Percentiles rank a stretch among this genome's conserved stretches.
Conservation (phyloP, 1,139 yeast species). For the Saccharomyces hybrid region DNA sequence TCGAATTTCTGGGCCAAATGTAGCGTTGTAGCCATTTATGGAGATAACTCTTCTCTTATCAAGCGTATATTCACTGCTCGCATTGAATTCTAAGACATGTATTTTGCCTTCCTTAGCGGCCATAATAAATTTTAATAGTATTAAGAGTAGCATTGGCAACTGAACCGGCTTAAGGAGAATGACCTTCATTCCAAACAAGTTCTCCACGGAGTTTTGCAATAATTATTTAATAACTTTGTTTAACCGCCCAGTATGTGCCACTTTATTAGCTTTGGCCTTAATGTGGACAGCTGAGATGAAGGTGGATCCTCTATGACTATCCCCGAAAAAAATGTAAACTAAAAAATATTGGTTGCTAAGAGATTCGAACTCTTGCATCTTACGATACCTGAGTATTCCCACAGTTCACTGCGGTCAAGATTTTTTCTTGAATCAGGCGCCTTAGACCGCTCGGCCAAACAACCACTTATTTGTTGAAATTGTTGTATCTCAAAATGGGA, state of each 20-base stretch:
- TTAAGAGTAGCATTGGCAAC: not conserved
- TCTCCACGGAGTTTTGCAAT: not conserved
- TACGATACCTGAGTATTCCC: slow-evolving; percentile 28
- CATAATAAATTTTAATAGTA: not conserved
- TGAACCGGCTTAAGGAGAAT: not conserved
- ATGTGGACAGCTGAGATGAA: not conserved
- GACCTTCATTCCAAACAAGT: not conserved
- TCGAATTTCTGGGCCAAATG: slow-evolving; percentile 21
- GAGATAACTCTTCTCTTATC: slow-evolving; percentile 18
- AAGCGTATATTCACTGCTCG: slow-evolving; percentile 8
- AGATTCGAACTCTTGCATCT: slow-evolving; percentile 29
- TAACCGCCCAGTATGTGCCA: not conserved
- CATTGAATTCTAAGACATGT: slow-evolving; percentile 12
- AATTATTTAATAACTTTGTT: not conserved
- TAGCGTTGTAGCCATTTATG: slow-evolving; percentile 13
- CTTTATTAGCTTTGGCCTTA: not conserved
- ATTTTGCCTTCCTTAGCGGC: not conserved
- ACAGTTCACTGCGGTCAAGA: slow-evolving; percentile 11
- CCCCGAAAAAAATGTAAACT: slow-evolving; percentile 1
- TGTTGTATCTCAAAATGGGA: no score
- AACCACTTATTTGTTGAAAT: slow-evolving; percentile 11
- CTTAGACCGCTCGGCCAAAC: slow-evolving; percentile 31
- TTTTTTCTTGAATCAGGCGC: slow-evolving; percentile 26
- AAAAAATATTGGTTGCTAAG: slow-evolving; percentile 17
- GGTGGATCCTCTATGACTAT: slow-evolving; percentile 29